phyloP scores from a whole-genome alignment of 2,329 filamentous ascomycete genomes.

The Fusarium verticillioides region DNA sequence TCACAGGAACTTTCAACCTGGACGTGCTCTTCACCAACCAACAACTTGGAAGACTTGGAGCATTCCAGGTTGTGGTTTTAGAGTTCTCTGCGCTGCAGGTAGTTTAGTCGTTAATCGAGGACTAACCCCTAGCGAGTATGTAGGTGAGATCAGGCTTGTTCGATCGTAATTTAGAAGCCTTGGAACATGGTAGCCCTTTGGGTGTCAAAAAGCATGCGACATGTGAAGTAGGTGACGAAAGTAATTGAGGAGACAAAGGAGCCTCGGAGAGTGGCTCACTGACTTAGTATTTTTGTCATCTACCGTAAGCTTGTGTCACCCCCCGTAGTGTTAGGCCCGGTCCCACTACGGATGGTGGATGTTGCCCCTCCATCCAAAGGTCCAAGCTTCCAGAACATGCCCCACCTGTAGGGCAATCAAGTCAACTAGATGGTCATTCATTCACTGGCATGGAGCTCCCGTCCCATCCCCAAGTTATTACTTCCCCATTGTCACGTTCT shows the following conservation, averaged over 20 bases:
- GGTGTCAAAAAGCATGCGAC: not conserved
- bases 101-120: slow-evolving; percentile 3
- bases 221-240: not conserved
- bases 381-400: slow-evolving; percentile 6
- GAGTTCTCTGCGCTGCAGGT: not conserved
- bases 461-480: not conserved
- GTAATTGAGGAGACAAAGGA: accelerated
- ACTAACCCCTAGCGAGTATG: not conserved
- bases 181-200: not conserved
- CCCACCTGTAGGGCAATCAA: slow-evolving; percentile 1
- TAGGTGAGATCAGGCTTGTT: not conserved
- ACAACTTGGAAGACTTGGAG: not conserved
- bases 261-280: accelerated
- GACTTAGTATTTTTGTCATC: not conserved
- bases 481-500: slow-evolving; percentile 8
- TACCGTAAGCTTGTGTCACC: not conserved
- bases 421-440: not conserved
- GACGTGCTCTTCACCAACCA: not conserved
- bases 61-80: not conserved
- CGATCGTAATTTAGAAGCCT: not conserved
- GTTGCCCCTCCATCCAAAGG: slow-evolving; percentile 1
- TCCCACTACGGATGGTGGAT: not conserved
- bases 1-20: not conserved
- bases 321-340: not conserved
- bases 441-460: slow-evolving; percentile 1